These are phyloP conservation scores for Chaetomiaceae sp. DNA, from an alignment of 2,329 filamentous ascomycete species.

Conservation along the genomic window DNA sequence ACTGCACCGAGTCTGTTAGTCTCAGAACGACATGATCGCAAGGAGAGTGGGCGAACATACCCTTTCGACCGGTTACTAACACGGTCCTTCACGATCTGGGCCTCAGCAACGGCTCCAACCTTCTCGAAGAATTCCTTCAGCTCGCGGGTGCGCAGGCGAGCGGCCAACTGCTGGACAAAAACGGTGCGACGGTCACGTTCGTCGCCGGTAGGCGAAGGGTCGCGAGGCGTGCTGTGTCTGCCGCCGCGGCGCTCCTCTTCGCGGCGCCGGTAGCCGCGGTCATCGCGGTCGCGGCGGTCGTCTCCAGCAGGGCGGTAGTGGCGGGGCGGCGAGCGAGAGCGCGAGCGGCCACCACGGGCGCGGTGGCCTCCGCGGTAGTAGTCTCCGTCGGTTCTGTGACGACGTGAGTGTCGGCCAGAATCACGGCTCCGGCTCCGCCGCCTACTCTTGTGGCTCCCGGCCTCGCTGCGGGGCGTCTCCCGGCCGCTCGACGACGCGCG, in stretches of 20 bases:
- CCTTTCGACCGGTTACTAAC: slow-evolving; percentile 97
- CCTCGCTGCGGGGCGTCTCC: slow-evolving; percentile 65
- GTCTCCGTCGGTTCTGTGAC: slow-evolving; percentile 62
- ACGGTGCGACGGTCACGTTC: slow-evolving; percentile 95
- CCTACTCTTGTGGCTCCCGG: slow-evolving; percentile 75
- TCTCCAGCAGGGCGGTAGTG: slow-evolving; percentile 52
- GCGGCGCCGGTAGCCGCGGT: slow-evolving; percentile 38
- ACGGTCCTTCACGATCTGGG: slow-evolving; percentile 96
- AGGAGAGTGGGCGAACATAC: slow-evolving; percentile 46
- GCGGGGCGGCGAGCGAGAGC: slow-evolving; percentile 64
- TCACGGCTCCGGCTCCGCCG: slow-evolving; percentile 74
- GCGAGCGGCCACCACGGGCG: slow-evolving; percentile 54
- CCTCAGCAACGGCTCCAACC: slow-evolving; percentile 89
- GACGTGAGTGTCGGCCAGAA: slow-evolving; percentile 66
- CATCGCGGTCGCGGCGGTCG: slow-evolving; percentile 32
- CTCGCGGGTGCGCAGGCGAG: slow-evolving; percentile 84
- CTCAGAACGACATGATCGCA: background rate
- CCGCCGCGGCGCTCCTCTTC: slow-evolving; percentile 46
- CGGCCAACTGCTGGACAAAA: slow-evolving; percentile 96
- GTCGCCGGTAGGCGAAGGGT: slow-evolving; percentile 68
- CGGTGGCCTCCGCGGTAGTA: slow-evolving; percentile 58
- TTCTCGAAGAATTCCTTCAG: slow-evolving; percentile 94
- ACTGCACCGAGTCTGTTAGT: slow-evolving; percentile 47
- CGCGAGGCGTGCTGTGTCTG: slow-evolving; percentile 32
- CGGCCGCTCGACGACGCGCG: slow-evolving; percentile 50